Conservation (phyloP, 1,284 basidiomycete genomes). For the Ceratobasidium sp. region DNA sequence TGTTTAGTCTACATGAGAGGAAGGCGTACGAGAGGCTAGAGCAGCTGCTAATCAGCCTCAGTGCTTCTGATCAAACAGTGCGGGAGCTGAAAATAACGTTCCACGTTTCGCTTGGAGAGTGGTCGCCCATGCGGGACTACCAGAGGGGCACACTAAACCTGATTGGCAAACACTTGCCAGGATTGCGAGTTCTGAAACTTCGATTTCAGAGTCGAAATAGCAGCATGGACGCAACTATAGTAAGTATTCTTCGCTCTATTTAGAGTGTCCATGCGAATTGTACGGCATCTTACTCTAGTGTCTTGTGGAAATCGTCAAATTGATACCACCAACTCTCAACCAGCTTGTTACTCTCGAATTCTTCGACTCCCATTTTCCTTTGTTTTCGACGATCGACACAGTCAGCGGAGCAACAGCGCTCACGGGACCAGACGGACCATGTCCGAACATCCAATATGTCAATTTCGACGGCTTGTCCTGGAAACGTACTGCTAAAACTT, state of each 20-base stretch:
- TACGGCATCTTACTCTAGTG: neutral
- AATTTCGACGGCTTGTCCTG: conserved; percentile 23
- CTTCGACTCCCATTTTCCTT: neutral
- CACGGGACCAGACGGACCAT: neutral
- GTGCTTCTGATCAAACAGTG: neutral
- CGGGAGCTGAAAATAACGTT: conserved; percentile 7
- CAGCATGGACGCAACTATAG: neutral
- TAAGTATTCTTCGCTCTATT: neutral
- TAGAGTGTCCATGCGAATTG: neutral
- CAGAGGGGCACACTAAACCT: neutral
- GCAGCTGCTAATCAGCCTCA: neutral
- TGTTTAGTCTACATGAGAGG: neutral
- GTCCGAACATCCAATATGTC: neutral
- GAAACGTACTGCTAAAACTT: neutral
- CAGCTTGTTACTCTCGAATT: conserved; percentile 11
- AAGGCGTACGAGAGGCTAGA: conserved; percentile 4
- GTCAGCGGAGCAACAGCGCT: neutral
- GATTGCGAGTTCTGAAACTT: conserved; percentile 1
- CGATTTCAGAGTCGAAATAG: neutral
- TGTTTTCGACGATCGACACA: neutral
- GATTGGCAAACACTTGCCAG: conserved; percentile 1
- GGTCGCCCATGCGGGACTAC: neutral
- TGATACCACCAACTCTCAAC: conserved; percentile 1
- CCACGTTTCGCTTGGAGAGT: neutral
- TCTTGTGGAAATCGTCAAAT: neutral